Evolutionary conservation across 768 basidiomycete genomes (phyloP).

Genomic region (Mrakia gelida): DNA sequence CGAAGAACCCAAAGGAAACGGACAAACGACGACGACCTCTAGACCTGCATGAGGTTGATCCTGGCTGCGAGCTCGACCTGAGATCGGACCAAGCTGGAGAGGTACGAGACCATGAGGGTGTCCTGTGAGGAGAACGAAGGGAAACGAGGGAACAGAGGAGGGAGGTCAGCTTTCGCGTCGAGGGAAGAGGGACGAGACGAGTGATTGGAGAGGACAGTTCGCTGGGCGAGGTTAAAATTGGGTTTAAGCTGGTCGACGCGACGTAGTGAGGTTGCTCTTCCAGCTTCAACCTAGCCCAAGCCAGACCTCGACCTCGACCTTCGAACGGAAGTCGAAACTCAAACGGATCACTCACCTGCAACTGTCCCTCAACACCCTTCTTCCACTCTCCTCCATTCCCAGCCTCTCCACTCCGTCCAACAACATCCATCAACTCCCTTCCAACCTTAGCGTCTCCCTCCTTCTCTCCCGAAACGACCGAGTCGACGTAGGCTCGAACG

Average conservation of each 20-base stretch:
- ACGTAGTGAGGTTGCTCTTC: too few species aligned
- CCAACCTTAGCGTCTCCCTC: conserved; percentile 72
- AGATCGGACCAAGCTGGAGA: conserved; percentile 85
- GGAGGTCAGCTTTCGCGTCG: conserved; percentile 32
- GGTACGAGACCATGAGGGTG: conserved; percentile 88
- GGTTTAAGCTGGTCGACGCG: too few species aligned
- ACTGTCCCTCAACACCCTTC: conserved; percentile 54
- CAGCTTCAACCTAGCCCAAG: not conserved
- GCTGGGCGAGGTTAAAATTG: not conserved
- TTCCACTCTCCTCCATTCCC: conserved; percentile 51
- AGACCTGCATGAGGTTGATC: conserved; percentile 60
- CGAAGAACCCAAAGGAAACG: too few species aligned
- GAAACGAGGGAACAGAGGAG: too few species aligned
- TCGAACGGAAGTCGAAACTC: too few species aligned
- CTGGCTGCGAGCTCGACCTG: conserved; percentile 89
- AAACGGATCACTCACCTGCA: conserved; percentile 46
- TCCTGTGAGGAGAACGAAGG: conserved; percentile 53
- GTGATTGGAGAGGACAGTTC: too few species aligned
- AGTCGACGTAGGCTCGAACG: conserved; percentile 76
- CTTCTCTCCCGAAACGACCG: conserved; percentile 68
- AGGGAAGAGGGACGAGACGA: not conserved
- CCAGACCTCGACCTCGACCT: not conserved
- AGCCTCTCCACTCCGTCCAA: conserved; percentile 39
- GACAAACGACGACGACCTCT: not conserved
- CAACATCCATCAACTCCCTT: conserved; percentile 81